Percentiles rank a stretch among this genome's conserved stretches.
Evolutionary conservation across 2,329 filamentous ascomycete genomes (phyloP).

Genomic region (Penicillium expansum): DNA sequence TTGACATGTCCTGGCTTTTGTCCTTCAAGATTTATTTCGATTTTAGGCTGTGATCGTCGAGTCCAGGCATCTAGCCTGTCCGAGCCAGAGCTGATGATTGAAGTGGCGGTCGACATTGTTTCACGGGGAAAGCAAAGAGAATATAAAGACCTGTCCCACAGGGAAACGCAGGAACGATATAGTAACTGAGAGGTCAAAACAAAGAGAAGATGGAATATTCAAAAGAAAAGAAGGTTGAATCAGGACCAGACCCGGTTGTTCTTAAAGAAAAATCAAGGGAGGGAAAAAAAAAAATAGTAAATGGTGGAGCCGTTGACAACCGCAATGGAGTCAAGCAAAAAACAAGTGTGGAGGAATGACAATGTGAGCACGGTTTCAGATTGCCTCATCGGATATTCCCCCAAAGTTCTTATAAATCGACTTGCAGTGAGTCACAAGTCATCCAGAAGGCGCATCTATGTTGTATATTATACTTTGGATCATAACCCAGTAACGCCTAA

Average conservation of each 20-base stretch:
- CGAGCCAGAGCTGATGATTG: constrained; percentile 27
- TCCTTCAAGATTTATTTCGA: constrained; percentile 31
- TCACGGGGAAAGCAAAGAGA: background rate
- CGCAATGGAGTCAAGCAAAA: constrained; percentile 17
- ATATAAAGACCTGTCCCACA: background rate
- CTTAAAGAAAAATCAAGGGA: background rate
- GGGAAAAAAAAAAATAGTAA: constrained; percentile 14
- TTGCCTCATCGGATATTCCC: background rate
- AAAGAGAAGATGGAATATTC: background rate
- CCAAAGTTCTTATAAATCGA: constrained; percentile 12
- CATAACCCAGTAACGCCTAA: background rate
- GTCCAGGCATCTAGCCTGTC: constrained; percentile 29
- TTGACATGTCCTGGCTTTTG: constrained; percentile 40
- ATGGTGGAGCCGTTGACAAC: constrained; percentile 28
- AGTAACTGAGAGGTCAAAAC: background rate
- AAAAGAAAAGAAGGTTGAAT: background rate
- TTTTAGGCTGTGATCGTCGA: constrained; percentile 29
- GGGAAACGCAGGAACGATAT: background rate
- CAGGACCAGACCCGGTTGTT: background rate
- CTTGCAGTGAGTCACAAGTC: constrained; percentile 3
- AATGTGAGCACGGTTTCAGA: constrained; percentile 2
- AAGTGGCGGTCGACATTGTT: constrained; percentile 23
- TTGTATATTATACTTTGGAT: background rate
- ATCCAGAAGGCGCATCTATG: background rate
- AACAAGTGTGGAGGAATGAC: constrained; percentile 5